phyloP scores from a whole-genome alignment of 1,284 basidiomycete genomes.

The Ustilago crameri region DNA sequence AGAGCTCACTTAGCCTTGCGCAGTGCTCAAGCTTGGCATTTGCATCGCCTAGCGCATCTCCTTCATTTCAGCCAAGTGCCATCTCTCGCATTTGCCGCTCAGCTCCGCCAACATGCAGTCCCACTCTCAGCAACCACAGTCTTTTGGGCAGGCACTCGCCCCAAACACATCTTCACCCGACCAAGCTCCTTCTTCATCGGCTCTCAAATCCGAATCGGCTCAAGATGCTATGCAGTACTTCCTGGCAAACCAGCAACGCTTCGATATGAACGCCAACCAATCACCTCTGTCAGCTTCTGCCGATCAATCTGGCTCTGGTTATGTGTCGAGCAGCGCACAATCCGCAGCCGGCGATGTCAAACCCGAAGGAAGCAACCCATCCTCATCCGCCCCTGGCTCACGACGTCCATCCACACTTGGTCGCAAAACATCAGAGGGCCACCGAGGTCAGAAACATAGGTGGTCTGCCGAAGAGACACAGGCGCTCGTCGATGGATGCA shows the following conservation, averaged over 20 bases:
- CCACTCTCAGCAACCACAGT: slow-evolving; percentile 14
- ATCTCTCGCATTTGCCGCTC: too few relatives aligned
- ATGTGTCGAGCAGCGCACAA: slow-evolving; percentile 46
- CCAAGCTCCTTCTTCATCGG: background rate
- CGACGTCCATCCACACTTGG: slow-evolving; percentile 16
- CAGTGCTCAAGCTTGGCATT: too few relatives aligned
- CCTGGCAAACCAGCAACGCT: slow-evolving; percentile 30
- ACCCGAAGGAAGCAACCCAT: slow-evolving; percentile 10
- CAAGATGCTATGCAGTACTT: slow-evolving; percentile 29
- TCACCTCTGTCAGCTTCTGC: slow-evolving; percentile 27
- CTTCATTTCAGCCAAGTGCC: background rate
- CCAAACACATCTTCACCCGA: slow-evolving; percentile 14
- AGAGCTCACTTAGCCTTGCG: too few relatives aligned
- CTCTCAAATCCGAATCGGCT: slow-evolving; percentile 12
- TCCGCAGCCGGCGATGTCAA: slow-evolving; percentile 34
- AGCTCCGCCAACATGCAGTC: slow-evolving; percentile 24
- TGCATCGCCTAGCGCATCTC: too few relatives aligned
- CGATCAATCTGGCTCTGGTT: slow-evolving; percentile 35
- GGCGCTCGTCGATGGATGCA: slow-evolving; percentile 65
- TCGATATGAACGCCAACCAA: slow-evolving; percentile 20
- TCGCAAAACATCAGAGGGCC: slow-evolving; percentile 35
- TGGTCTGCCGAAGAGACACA: slow-evolving; percentile 65
- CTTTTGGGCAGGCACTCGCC: slow-evolving; percentile 1
- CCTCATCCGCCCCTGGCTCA: slow-evolving; percentile 19
- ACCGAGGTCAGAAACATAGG: slow-evolving; percentile 52